Percentiles rank a stretch among this genome's conserved stretches.
Evolutionary conservation across 495 filamentous ascomycete genomes (phyloP).

Genomic region (Penicillium chermesinum): DNA sequence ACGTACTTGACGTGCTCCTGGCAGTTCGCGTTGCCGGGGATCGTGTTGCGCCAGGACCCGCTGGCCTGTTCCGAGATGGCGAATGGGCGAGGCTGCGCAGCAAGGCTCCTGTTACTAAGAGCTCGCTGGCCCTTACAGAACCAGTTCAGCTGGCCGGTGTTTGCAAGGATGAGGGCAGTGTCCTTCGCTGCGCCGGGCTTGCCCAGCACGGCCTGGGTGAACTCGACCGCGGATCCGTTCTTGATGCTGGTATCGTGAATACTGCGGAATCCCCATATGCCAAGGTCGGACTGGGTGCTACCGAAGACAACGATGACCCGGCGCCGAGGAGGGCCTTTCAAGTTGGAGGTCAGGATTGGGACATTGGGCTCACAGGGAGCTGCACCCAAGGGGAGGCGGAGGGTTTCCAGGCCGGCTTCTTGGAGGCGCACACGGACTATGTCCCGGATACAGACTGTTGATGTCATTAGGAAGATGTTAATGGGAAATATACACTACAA

Average conservation of each 20-base stretch:
- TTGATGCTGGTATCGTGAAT: constrained; percentile 56
- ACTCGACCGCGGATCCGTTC: constrained; percentile 57
- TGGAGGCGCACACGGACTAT: constrained; percentile 58
- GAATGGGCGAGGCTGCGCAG: constrained; percentile 48
- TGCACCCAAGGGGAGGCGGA: constrained; percentile 55
- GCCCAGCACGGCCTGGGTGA: constrained; percentile 49
- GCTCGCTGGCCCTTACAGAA: constrained; percentile 51
- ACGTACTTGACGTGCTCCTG: constrained; percentile 57
- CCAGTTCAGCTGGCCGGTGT: constrained; percentile 67
- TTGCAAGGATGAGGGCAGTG: constrained; percentile 59
- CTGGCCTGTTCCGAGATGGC: constrained; percentile 39
- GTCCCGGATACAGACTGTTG: constrained; percentile 35
- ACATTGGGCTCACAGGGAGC: constrained; percentile 50
- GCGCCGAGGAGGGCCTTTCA: constrained; percentile 50
- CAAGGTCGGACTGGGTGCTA: constrained; percentile 64
- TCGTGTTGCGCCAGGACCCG: constrained; percentile 43
- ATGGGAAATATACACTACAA: background rate
- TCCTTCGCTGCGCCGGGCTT: background rate
- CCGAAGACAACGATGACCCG: constrained; percentile 73
- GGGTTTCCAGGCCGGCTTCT: constrained; percentile 44
- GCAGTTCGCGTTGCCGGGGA: constrained; percentile 48
- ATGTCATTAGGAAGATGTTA: background rate
- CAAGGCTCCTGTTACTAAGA: constrained; percentile 50
- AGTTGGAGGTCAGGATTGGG: constrained; percentile 60
- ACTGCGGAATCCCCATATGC: constrained; percentile 65